Percentiles rank a stretch among this genome's conserved stretches.
Conservation (phyloP, 2,329 filamentous ascomycete genomes). For the Zasmidium citrigriseum region DNA sequence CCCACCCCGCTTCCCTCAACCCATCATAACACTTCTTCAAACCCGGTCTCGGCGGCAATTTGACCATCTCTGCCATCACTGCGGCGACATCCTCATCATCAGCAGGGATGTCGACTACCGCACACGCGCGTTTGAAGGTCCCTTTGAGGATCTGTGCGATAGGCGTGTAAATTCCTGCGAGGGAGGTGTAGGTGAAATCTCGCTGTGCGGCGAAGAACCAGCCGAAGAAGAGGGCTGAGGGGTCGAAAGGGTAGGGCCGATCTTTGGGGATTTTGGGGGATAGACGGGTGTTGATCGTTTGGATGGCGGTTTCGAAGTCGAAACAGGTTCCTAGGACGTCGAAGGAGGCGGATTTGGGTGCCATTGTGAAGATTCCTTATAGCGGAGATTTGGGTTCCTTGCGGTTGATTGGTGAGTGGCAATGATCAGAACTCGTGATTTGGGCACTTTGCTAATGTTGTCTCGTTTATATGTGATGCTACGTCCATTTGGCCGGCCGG, state of each 20-base stretch:
- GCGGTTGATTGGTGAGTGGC: neutral
- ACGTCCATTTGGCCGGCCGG: neutral
- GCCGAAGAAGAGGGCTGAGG: conserved; percentile 29
- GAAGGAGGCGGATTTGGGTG: conserved; percentile 31
- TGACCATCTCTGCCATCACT: conserved; percentile 27
- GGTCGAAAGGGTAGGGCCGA: conserved; percentile 15
- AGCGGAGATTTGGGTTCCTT: neutral
- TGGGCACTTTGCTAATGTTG: neutral
- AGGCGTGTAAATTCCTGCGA: conserved; percentile 29
- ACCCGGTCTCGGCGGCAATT: conserved; percentile 21
- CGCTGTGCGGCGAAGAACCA: conserved; percentile 36
- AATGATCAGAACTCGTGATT: neutral
- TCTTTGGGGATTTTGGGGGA: conserved; percentile 18
- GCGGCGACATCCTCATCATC: conserved; percentile 30
- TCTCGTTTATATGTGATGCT: too few species aligned
- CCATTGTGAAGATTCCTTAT: neutral
- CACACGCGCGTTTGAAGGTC: conserved; percentile 30
- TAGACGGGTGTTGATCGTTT: conserved; percentile 23
- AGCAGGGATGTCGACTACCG: conserved; percentile 26
- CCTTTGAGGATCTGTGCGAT: conserved; percentile 30
- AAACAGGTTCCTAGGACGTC: conserved; percentile 36
- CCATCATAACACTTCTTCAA: conserved; percentile 33
- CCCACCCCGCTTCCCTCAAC: conserved; percentile 29
- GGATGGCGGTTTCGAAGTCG: conserved; percentile 29
- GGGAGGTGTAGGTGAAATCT: conserved; percentile 34